A percentile compares a stretch with the other conserved stretches of the same genome.
Conservation (phyloP, 768 basidiomycete species). For the Podaxis pistillaris region DNA sequence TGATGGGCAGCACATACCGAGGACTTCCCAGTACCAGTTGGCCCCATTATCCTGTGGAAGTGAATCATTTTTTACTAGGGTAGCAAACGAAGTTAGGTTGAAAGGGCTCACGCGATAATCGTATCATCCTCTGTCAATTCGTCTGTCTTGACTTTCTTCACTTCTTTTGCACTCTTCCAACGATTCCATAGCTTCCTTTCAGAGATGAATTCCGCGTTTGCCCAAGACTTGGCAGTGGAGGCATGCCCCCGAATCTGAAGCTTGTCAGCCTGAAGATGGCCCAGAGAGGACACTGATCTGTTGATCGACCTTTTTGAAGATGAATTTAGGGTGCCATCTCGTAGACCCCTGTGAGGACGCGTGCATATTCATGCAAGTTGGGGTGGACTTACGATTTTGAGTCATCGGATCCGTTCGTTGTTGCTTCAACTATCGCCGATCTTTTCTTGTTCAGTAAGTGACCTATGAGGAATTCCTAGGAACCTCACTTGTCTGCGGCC, state of each 20-base stretch:
- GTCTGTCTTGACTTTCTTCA: background rate
- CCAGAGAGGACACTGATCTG: background rate
- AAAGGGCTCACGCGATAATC: slow-evolving; percentile 17
- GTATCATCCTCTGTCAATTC: slow-evolving; percentile 13
- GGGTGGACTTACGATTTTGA: background rate
- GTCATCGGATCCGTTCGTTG: background rate
- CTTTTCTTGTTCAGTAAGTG: background rate
- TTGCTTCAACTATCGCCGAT: background rate
- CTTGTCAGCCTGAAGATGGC: background rate
- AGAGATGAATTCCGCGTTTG: background rate
- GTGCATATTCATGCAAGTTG: no score
- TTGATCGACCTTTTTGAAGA: background rate
- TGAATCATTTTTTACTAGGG: background rate
- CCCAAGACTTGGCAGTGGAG: background rate
- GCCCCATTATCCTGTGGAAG: background rate
- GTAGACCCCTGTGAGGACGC: background rate
- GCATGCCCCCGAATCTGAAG: background rate
- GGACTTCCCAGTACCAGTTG: background rate
- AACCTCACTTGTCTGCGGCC: background rate
- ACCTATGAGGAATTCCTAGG: background rate
- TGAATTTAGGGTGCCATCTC: background rate
- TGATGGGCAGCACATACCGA: background rate
- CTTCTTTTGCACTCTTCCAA: background rate
- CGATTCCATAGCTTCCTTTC: background rate
- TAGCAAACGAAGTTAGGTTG: background rate